Percentiles rank a stretch among this genome's conserved stretches.
Evolutionary conservation across 2,329 filamentous ascomycete genomes (phyloP).

Genomic region (Mariannaea sp.): DNA sequence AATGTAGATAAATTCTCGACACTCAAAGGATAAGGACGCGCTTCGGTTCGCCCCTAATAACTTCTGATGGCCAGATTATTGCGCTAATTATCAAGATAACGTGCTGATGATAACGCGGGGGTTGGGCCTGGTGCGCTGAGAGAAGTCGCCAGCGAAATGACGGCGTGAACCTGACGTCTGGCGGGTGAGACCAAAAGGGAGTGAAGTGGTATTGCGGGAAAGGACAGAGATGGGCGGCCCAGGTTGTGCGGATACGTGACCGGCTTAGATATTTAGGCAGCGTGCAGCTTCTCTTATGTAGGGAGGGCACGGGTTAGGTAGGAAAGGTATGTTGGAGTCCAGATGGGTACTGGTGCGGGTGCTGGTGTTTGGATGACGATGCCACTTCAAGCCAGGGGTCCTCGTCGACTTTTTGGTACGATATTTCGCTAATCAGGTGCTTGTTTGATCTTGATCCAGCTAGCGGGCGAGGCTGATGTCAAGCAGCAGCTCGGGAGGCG

Average conservation of each 20-base stretch:
- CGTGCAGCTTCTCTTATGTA: conserved; percentile 25
- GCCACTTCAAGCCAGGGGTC: conserved; percentile 30
- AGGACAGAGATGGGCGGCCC: conserved; percentile 29
- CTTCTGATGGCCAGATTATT: conserved; percentile 9
- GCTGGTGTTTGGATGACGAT: conserved; percentile 34
- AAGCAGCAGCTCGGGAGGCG: conserved; percentile 12
- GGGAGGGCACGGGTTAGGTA: conserved; percentile 14
- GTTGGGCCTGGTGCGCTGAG: conserved; percentile 6
- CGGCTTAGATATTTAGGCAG: conserved; percentile 34
- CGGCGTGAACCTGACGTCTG: conserved; percentile 22
- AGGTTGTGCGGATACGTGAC: conserved; percentile 33
- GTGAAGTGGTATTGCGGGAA: conserved; percentile 25
- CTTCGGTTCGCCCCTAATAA: background rate
- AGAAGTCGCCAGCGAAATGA: conserved; percentile 26
- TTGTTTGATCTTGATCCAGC: conserved; percentile 21
- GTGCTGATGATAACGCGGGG: conserved; percentile 19
- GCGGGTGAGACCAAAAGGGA: conserved; percentile 14
- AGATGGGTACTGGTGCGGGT: conserved; percentile 30
- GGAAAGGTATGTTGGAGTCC: conserved; percentile 31
- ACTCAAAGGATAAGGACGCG: background rate
- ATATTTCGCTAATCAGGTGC: conserved; percentile 29
- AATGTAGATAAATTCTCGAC: background rate
- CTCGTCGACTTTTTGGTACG: conserved; percentile 20
- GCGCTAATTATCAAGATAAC: conserved; percentile 31
- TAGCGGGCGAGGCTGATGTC: conserved; percentile 23